phyloP scores from a whole-genome alignment of 2,329 filamentous ascomycete species.

The Cercospora nicotianae region DNA sequence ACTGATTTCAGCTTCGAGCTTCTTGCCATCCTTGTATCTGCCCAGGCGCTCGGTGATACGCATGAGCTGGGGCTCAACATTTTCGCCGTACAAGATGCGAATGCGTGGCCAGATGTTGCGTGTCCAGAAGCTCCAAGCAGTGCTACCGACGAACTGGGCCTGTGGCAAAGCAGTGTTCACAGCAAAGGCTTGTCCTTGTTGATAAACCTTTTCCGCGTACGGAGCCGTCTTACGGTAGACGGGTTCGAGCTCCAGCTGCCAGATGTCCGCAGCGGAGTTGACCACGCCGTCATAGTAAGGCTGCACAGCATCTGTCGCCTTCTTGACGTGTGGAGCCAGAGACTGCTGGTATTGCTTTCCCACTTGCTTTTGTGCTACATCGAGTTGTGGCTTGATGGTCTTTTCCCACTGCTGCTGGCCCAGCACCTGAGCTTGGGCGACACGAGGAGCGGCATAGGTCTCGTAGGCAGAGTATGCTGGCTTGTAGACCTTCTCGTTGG shows the following conservation, averaged over 20 bases:
- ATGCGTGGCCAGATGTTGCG: slow-evolving; percentile 78
- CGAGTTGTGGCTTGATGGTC: slow-evolving; percentile 72
- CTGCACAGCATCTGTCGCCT: slow-evolving; percentile 55
- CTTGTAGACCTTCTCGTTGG: slow-evolving; percentile 62
- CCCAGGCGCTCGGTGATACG: slow-evolving; percentile 89
- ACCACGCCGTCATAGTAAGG: slow-evolving; percentile 73
- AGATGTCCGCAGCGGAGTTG: slow-evolving; percentile 65
- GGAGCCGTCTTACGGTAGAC: slow-evolving; percentile 73
- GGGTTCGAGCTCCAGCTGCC: slow-evolving; percentile 72
- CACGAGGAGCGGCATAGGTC: slow-evolving; percentile 72
- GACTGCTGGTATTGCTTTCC: slow-evolving; percentile 67
- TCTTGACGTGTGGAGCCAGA: slow-evolving; percentile 72
- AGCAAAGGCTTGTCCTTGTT: slow-evolving; percentile 64
- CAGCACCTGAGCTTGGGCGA: slow-evolving; percentile 66
- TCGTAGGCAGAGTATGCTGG: slow-evolving; percentile 65
- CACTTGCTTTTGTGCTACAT: slow-evolving; percentile 61
- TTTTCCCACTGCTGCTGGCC: slow-evolving; percentile 74
- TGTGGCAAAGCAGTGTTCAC: slow-evolving; percentile 71
- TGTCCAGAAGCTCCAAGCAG: slow-evolving; percentile 69
- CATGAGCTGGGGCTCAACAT: slow-evolving; percentile 91
- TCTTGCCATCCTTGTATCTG: slow-evolving; percentile 66
- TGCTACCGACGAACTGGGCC: slow-evolving; percentile 68
- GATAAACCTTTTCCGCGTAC: slow-evolving; percentile 69
- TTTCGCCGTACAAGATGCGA: slow-evolving; percentile 78
- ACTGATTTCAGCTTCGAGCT: slow-evolving; percentile 59